Conservation (phyloP, 345 rosid genomes). For the Brassica cretica region DNA sequence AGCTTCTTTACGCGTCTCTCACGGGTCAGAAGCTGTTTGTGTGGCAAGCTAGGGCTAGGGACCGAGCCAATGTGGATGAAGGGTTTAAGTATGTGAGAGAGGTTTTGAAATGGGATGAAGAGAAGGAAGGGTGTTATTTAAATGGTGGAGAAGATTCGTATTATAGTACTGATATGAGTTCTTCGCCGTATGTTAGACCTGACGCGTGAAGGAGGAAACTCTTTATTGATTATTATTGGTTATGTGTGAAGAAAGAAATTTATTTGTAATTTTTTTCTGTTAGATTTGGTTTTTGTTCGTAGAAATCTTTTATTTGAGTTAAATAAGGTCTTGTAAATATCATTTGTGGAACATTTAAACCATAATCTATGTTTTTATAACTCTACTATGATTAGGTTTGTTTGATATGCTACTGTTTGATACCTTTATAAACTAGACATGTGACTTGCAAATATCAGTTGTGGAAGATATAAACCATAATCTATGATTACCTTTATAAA, state of each 20-base stretch:
- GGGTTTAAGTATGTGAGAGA: constrained; percentile 89
- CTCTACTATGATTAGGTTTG: no score
- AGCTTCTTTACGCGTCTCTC: constrained; percentile 73
- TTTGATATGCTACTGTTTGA: no score
- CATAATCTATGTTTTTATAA: neutral
- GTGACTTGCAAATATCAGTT: no score
- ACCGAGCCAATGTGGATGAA: constrained; percentile 66
- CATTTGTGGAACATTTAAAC: neutral
- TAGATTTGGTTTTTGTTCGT: constrained; percentile 15
- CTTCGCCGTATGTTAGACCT: constrained; percentile 54
- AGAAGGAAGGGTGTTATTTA: constrained; percentile 74
- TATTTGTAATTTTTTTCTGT: neutral
- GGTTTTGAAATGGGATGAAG: constrained; percentile 96
- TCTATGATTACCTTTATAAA: no score
- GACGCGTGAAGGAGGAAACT: constrained; percentile 27
- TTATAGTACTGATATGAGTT: constrained; percentile 91
- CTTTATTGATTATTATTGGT: constrained; percentile 13
- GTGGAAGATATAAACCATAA: no score
- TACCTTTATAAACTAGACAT: no score
- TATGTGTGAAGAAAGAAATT: neutral
- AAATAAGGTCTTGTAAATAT: constrained; percentile 22
- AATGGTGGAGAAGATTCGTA: constrained; percentile 82
- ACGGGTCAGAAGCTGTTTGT: constrained; percentile 85
- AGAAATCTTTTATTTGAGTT: neutral
- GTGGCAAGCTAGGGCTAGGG: constrained; percentile 87